phyloP scores from a whole-genome alignment of 192 early-diverging fungal species.

The Chytriomyces sp. region DNA sequence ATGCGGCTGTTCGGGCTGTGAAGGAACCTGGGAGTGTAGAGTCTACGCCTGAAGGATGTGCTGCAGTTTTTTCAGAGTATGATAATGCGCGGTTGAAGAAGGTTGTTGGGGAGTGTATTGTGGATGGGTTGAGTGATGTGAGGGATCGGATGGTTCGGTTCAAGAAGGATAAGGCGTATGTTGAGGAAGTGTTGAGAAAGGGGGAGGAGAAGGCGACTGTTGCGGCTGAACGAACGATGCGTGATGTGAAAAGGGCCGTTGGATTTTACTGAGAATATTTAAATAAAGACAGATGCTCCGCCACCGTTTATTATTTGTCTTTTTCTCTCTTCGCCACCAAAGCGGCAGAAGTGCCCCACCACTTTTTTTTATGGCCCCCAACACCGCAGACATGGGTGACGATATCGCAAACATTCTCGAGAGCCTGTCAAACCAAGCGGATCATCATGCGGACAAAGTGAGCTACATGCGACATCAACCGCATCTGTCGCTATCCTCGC shows the following conservation, averaged over 20 bases:
- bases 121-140: constrained; percentile 68
- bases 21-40: constrained; percentile 34
- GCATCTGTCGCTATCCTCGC: too few species aligned
- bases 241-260: constrained; percentile 58
- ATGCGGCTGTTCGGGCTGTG: constrained; percentile 54
- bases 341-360: too few species aligned
- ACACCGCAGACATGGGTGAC: too few species aligned
- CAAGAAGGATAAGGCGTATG: constrained; percentile 60
- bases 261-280: constrained; percentile 61
- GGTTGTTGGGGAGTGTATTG: constrained; percentile 67
- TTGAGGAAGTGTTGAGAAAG: constrained; percentile 65
- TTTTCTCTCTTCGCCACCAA: too few species aligned
- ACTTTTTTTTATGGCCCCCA: too few species aligned
- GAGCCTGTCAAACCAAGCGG: too few species aligned
- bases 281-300: background rate
- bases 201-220: constrained; percentile 70
- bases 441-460: too few species aligned
- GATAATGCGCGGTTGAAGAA: constrained; percentile 77
- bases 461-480: too few species aligned
- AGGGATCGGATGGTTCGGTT: constrained; percentile 66
- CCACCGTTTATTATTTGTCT: too few species aligned
- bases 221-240: constrained; percentile 65
- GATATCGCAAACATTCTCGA: too few species aligned
- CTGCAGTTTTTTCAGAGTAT: constrained; percentile 49
- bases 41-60: constrained; percentile 54